Evolutionary conservation across 768 basidiomycete species (phyloP).

Genomic region (Kwoniella pini): DNA sequence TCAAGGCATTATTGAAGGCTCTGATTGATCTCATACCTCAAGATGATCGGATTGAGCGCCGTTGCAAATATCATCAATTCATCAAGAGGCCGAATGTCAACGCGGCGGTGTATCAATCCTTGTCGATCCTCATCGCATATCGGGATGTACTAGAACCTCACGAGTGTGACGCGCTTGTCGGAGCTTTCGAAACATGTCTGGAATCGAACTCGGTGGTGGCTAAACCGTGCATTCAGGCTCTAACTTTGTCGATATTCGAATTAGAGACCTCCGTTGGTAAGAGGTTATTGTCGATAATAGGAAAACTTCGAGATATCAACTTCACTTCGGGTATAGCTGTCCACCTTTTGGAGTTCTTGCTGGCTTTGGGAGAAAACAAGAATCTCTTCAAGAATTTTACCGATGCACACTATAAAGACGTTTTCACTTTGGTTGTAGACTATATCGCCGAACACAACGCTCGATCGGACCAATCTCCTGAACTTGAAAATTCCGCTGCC

Average conservation of each 20-base stretch:
- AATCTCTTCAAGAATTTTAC: conserved; percentile 85
- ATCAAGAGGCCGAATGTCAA: conserved; percentile 77
- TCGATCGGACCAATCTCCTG: conserved; percentile 37
- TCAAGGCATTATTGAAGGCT: conserved; percentile 65
- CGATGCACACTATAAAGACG: conserved; percentile 84
- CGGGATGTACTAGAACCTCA: conserved; percentile 68
- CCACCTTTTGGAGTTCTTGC: conserved; percentile 91
- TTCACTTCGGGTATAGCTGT: conserved; percentile 88
- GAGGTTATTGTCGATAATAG: conserved; percentile 74
- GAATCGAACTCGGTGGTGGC: conserved; percentile 58
- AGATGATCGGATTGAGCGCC: conserved; percentile 49
- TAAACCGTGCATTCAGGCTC: conserved; percentile 84
- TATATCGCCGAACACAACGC: conserved; percentile 82
- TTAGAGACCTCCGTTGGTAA: conserved; percentile 77
- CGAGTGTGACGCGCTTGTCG: conserved; percentile 56
- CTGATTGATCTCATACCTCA: conserved; percentile 60
- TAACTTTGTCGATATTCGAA: conserved; percentile 85
- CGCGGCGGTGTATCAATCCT: conserved; percentile 79
- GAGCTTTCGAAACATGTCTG: conserved; percentile 57
- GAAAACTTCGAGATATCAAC: conserved; percentile 84
- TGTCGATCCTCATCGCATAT: conserved; percentile 87
- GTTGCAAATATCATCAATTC: conserved; percentile 49
- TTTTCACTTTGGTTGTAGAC: conserved; percentile 89
- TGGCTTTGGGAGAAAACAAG: conserved; percentile 78
- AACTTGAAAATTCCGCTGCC: conserved; percentile 25